Conservation (phyloP, 345 rosid species). For the Citrus inodora region DNA sequence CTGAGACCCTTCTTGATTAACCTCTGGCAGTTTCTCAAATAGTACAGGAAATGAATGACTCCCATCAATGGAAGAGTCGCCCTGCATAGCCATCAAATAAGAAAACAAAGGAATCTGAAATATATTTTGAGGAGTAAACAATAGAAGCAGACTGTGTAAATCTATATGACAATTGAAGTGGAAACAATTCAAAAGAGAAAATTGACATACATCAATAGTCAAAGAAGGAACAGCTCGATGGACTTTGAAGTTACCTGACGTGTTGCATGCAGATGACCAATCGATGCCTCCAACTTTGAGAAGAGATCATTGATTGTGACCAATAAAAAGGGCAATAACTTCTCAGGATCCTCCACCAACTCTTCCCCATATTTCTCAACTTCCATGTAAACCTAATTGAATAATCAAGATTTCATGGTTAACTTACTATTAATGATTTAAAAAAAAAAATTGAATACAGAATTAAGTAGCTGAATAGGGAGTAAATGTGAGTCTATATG, state of each 20-base stretch:
- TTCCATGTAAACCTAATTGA: constrained; percentile 64
- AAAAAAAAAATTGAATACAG: neutral
- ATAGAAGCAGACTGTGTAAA: neutral
- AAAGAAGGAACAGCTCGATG: neutral
- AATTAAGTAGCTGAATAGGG: neutral
- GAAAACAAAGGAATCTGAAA: neutral
- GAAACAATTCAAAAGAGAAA: constrained; percentile 6
- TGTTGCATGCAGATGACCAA: constrained; percentile 55
- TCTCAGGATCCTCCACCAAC: constrained; percentile 61
- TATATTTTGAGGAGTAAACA: neutral
- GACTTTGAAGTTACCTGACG: constrained; percentile 42
- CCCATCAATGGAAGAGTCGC: constrained; percentile 59
- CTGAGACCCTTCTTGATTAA: constrained; percentile 62
- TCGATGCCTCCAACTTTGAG: constrained; percentile 62
- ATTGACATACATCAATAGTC: neutral
- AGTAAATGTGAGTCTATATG: neutral
- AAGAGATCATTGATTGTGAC: constrained; percentile 47
- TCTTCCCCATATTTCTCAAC: constrained; percentile 70
- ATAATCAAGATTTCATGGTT: constrained; percentile 7
- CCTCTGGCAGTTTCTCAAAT: constrained; percentile 62
- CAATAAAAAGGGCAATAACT: constrained; percentile 50
- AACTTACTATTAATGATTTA: neutral
- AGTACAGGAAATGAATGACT: constrained; percentile 54
- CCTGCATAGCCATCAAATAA: constrained; percentile 37
- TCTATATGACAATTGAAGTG: neutral